Evolutionary conservation across 768 basidiomycete species (phyloP).

Genomic region (Boletus rufocinnamomeus): DNA sequence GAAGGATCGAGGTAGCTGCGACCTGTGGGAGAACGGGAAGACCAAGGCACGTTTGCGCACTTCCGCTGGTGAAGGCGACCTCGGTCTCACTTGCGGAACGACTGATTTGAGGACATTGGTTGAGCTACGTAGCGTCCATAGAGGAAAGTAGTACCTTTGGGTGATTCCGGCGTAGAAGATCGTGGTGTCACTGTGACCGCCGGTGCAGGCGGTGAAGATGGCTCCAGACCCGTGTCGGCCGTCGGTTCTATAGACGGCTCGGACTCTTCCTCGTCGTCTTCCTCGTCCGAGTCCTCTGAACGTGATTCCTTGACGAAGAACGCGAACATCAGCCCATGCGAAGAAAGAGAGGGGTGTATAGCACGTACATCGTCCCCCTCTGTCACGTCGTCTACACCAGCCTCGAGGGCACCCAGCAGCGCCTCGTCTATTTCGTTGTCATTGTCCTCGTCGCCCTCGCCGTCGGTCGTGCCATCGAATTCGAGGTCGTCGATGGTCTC

Average conservation of each 20-base stretch:
- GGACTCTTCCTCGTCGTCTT: conserved; percentile 53
- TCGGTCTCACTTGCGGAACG: conserved; percentile 32
- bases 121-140: conserved; percentile 8
- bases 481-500: conserved; percentile 62
- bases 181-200: conserved; percentile 28
- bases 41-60: conserved; percentile 49
- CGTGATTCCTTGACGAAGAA: conserved; percentile 48
- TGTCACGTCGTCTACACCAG: conserved; percentile 59
- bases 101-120: conserved; percentile 24
- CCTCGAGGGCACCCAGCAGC: conserved; percentile 58
- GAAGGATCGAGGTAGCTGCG: conserved; percentile 57
- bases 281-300: conserved; percentile 62
- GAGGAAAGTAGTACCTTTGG: conserved; percentile 31
- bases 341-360: background rate
- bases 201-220: conserved; percentile 31
- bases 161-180: conserved; percentile 35
- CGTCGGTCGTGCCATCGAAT: conserved; percentile 48
- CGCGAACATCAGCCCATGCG: conserved; percentile 9
- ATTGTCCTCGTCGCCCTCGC: conserved; percentile 46
- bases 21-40: conserved; percentile 33
- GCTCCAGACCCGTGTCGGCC: conserved; percentile 34
- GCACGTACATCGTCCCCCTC: conserved; percentile 71
- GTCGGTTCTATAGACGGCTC: conserved; percentile 38
- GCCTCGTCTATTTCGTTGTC: conserved; percentile 61
- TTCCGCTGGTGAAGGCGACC: conserved; percentile 57